phyloP scores from a whole-genome alignment of 768 basidiomycete species.

The Pleurotus tuber-regium region DNA sequence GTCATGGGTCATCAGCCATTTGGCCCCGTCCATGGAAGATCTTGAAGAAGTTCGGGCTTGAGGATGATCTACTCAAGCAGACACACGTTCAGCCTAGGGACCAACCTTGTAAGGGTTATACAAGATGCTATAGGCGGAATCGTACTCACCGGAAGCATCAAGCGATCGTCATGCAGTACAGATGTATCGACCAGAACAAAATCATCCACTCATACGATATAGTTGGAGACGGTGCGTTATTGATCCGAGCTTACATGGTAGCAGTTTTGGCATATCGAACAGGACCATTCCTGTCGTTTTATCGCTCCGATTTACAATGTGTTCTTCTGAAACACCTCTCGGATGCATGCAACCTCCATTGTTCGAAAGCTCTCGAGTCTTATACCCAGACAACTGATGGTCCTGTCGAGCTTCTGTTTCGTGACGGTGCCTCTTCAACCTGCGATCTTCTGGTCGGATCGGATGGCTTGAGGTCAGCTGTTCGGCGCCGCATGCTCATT shows the following conservation, averaged over 20 bases:
- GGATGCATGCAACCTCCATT: constrained; percentile 39
- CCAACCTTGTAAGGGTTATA: not conserved
- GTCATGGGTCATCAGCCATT: not conserved
- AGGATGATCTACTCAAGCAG: not conserved
- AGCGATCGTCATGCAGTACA: too few species aligned
- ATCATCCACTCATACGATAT: not conserved
- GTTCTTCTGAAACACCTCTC: not conserved
- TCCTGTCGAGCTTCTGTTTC: constrained; percentile 51
- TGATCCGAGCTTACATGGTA: too few species aligned
- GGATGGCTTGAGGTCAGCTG: constrained; percentile 61
- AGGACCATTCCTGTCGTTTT: too few species aligned
- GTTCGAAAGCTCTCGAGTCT: constrained; percentile 56
- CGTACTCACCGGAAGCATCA: too few species aligned
- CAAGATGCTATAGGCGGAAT: too few species aligned
- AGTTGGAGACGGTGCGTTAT: not conserved
- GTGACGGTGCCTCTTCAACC: constrained; percentile 55
- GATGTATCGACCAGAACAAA: too few species aligned
- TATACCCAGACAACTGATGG: constrained; percentile 45
- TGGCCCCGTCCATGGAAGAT: not conserved
- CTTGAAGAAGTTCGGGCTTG: not conserved
- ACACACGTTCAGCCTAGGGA: not conserved
- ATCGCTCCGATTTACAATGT: not conserved
- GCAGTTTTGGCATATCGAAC: too few species aligned
- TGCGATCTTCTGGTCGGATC: constrained; percentile 71
- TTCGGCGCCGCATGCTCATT: constrained; percentile 37